These are phyloP conservation scores for Torulaspora quercuum DNA, from an alignment of 805 yeast species.

Conservation along the genomic window DNA sequence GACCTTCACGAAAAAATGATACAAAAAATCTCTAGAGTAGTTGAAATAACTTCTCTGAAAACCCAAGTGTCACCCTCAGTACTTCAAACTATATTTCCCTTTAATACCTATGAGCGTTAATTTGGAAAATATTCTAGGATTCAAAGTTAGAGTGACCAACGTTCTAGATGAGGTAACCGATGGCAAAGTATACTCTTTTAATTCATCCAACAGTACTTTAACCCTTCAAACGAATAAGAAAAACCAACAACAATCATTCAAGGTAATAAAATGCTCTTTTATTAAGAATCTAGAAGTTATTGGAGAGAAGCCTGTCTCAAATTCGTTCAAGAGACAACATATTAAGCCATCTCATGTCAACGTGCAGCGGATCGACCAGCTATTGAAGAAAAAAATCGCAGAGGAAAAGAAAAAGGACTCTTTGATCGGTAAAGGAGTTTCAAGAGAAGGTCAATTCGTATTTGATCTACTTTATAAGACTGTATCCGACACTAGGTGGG, in stretches of 20 bases:
- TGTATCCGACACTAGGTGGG: conserved; percentile 45
- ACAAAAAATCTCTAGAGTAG: too few species aligned
- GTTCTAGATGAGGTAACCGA: conserved; percentile 51
- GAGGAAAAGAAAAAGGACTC: conserved; percentile 24
- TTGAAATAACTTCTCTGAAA: background rate
- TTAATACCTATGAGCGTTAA: conserved; percentile 30
- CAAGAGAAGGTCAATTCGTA: conserved; percentile 43
- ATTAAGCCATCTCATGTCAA: conserved; percentile 37
- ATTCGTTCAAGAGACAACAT: conserved; percentile 33
- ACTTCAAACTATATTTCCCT: too few species aligned
- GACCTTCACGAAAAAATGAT: too few species aligned
- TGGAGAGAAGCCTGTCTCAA: conserved; percentile 38
- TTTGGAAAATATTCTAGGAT: conserved; percentile 33
- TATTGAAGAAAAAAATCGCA: conserved; percentile 27
- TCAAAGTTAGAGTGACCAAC: conserved; percentile 58
- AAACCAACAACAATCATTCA: conserved; percentile 37
- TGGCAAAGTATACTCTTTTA: conserved; percentile 65
- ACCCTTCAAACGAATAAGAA: conserved; percentile 32
- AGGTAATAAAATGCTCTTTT: conserved; percentile 54
- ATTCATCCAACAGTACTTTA: conserved; percentile 41
- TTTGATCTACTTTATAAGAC: conserved; percentile 46
- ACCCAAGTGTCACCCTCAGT: background rate
- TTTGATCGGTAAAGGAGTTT: conserved; percentile 38
- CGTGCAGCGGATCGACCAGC: conserved; percentile 28
- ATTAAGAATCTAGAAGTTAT: conserved; percentile 50